phyloP scores from a whole-genome alignment of 371 early-diverging fungal species.

The Mortierella sp. region DNA sequence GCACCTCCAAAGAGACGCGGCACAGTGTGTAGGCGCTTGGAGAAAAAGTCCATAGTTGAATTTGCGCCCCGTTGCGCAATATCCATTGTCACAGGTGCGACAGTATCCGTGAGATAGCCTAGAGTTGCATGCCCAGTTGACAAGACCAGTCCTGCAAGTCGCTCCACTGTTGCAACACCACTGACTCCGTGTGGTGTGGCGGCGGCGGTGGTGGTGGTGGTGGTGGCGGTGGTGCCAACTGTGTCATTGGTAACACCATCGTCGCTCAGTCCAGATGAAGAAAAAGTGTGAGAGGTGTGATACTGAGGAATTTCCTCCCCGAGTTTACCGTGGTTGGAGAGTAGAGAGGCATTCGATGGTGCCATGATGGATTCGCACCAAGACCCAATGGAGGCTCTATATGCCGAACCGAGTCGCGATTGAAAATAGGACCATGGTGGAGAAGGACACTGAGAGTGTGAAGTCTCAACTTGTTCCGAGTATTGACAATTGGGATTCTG shows the following conservation, averaged over 20 bases:
- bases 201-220: too few relatives aligned
- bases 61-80: slow-evolving; percentile 15
- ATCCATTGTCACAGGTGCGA: slow-evolving; percentile 10
- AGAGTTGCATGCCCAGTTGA: slow-evolving; percentile 22
- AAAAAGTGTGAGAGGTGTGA: neutral
- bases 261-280: too few relatives aligned
- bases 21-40: neutral
- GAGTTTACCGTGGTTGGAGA: neutral
- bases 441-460: neutral
- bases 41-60: slow-evolving; percentile 6
- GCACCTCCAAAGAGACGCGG: neutral
- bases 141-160: slow-evolving; percentile 3
- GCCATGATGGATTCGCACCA: slow-evolving; percentile 13
- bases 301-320: neutral
- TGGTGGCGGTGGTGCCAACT: too few relatives aligned
- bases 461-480: neutral
- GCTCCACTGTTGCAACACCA: neutral
- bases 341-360: neutral
- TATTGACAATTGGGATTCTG: neutral
- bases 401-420: neutral
- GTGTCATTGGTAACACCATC: too few relatives aligned
- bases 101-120: slow-evolving; percentile 6
- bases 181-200: neutral
- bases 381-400: slow-evolving; percentile 8
- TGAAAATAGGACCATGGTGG: neutral